Base-by-base conservation (phyloP, 148 eudicot genomes). In the Suaeda aralocaspica region DNA sequence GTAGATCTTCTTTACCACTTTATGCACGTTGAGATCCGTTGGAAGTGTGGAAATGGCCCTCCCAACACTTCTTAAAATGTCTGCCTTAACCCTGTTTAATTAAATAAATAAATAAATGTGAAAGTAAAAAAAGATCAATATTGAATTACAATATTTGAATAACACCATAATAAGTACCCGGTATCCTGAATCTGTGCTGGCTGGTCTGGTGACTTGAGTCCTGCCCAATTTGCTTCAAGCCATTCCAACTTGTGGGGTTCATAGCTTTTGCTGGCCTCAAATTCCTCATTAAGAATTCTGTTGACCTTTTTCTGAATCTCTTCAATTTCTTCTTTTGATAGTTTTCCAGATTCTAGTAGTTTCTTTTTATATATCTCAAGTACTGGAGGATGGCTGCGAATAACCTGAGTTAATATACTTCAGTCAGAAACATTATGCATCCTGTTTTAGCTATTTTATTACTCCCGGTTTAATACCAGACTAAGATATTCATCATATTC, bases 211-310 rank as follows among this genome's bases (percentile, higher is more conserved):
- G 98, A 92, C 79, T 92, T 92, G 76, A 82, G 86, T 16, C 94
- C 98, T 26, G 83, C 64, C 98, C 98, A 90, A 59, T 82, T 82
- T 56, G 98, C 94, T 68, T 90, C 84, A 68, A 92, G 96, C 98
- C 98, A 92, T 74, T 90, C 96, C 80, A 86, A 78, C 77, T 74
- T 85, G 28, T 79, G 81, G 4, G 96, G 82, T 21, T 79, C 83
- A 77, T 88, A 83, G 59, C 83, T 85, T 77, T 92, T 92, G 79
- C 98, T 92, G 49, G 96, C 94, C 70, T 85, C 67, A 65, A 85
- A 90, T 77, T 90, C 98, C 79, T 90, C 90, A 74, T 90, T 92
- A 28, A 90, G 90, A 67, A 92, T 90, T 55, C 67, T 68, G 72
- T 33, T 76, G 52, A 92, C 94, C 79, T 92, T 92, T 64, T 68